phyloP scores from a whole-genome alignment of 2,329 filamentous ascomycete species.

The Stachybotrys elegans region DNA sequence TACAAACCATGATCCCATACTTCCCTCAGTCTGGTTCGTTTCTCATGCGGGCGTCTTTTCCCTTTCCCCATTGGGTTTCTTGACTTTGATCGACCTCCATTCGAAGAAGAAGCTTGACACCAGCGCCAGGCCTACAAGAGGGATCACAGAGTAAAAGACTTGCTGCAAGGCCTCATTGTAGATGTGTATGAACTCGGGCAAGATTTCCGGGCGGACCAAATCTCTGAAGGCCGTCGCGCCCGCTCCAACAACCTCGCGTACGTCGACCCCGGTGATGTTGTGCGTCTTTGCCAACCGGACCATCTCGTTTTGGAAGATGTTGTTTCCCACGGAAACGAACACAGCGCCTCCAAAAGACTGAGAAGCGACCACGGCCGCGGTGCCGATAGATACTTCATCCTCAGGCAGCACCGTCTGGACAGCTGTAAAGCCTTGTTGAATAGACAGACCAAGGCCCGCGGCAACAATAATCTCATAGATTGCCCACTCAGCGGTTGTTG shows the following conservation, averaged over 20 bases:
- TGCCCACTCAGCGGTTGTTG: not conserved
- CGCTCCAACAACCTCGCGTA: not conserved
- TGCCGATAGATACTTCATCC: constrained; percentile 1
- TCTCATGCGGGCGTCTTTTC: too few relatives aligned
- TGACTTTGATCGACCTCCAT: not conserved
- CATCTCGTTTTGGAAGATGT: constrained; percentile 1
- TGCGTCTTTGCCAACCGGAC: not conserved
- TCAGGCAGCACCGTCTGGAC: not conserved
- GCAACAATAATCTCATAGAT: not conserved
- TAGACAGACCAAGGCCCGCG: not conserved
- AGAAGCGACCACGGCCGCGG: not conserved
- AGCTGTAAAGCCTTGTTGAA: constrained; percentile 1
- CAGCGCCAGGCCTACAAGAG: not conserved
- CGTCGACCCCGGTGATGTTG: not conserved
- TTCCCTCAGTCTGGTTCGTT: too few relatives aligned
- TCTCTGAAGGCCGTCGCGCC: constrained; percentile 1
- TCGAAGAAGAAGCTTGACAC: not conserved
- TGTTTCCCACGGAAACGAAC: constrained; percentile 1
- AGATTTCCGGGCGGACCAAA: not conserved
- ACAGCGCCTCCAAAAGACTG: constrained; percentile 2
- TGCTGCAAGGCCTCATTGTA: constrained; percentile 1
- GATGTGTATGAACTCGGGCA: not conserved
- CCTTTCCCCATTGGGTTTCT: too few relatives aligned
- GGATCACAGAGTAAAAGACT: not conserved
- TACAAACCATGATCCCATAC: too few relatives aligned